phyloP scores from a whole-genome alignment of 2,329 filamentous ascomycete genomes.

The Diaporthe australafricana region DNA sequence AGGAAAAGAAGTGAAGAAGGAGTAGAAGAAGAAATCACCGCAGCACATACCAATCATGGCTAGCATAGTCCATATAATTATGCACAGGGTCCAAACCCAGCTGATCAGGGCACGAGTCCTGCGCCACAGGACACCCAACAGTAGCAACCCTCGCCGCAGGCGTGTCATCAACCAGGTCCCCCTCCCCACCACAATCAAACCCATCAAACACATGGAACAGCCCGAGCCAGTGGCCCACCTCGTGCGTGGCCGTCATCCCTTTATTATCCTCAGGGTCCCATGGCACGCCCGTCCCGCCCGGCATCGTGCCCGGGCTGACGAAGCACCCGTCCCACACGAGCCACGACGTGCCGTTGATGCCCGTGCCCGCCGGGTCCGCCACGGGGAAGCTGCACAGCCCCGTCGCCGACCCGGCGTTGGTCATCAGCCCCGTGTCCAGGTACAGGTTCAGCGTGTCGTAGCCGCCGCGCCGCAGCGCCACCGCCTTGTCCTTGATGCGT shows the following conservation, averaged over 20 bases:
- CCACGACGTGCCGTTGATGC: constrained; percentile 16
- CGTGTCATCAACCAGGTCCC: constrained; percentile 6
- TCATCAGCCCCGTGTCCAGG: constrained; percentile 11
- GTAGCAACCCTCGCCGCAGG: background rate
- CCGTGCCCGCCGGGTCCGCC: background rate
- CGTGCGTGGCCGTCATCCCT: background rate
- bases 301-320: constrained; percentile 5
- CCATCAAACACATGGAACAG: background rate
- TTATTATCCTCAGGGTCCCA: background rate
- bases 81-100: constrained; percentile 5
- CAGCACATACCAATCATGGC: constrained; percentile 2
- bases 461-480: constrained; percentile 1
- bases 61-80: constrained; percentile 17
- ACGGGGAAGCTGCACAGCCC: constrained; percentile 10
- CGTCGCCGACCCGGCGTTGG: constrained; percentile 3
- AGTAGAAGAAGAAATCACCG: background rate
- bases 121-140: background rate
- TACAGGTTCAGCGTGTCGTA: constrained; percentile 8
- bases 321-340: constrained; percentile 8
- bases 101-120: background rate
- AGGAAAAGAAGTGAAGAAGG: background rate
- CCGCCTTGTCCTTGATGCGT: background rate
- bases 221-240: constrained; percentile 14
- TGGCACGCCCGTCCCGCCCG: background rate
- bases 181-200: background rate